These are phyloP conservation scores for Rhododendron simsii DNA, from an alignment of 148 eudicot genomes.

Conservation along the genomic window DNA sequence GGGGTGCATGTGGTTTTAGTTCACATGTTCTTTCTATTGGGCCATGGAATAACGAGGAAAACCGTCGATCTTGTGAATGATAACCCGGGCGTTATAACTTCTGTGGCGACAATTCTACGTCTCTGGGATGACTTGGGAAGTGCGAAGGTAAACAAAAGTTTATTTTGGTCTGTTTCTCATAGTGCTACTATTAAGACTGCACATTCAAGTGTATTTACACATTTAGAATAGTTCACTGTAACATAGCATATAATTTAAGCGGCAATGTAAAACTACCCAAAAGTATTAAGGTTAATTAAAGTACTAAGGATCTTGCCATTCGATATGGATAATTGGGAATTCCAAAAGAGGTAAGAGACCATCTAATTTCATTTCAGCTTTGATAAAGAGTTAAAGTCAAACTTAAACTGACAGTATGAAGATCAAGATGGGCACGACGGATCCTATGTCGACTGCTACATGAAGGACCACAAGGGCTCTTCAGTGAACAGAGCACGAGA, in stretches of 20 bases:
- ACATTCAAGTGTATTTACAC: no score
- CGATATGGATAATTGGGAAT: no score
- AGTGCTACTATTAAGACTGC: no score
- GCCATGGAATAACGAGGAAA: conserved; percentile 25
- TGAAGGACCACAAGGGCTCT: conserved; percentile 23
- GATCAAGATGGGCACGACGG: conserved; percentile 38
- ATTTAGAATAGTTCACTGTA: not conserved
- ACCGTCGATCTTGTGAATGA: conserved; percentile 9
- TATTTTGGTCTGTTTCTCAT: not conserved
- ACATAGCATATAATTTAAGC: not conserved
- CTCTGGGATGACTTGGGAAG: conserved; percentile 77
- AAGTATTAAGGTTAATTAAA: no score
- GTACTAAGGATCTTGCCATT: no score
- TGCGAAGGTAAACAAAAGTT: conserved; percentile 36
- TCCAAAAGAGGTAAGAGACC: not conserved
- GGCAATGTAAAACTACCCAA: not conserved
- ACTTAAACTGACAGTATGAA: conserved; percentile 28
- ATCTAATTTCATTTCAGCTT: not conserved
- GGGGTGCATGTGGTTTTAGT: conserved; percentile 40
- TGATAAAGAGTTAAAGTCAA: not conserved
- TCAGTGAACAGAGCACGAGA: conserved; percentile 20
- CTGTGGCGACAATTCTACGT: conserved; percentile 52
- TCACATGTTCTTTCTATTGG: conserved; percentile 50
- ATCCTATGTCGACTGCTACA: conserved; percentile 28
- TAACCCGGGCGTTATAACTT: conserved; percentile 27